A percentile compares a stretch with the other conserved stretches of the same genome.
phyloP scores from a whole-genome alignment of 345 rosid genomes.

The Sisymbrium irio region DNA sequence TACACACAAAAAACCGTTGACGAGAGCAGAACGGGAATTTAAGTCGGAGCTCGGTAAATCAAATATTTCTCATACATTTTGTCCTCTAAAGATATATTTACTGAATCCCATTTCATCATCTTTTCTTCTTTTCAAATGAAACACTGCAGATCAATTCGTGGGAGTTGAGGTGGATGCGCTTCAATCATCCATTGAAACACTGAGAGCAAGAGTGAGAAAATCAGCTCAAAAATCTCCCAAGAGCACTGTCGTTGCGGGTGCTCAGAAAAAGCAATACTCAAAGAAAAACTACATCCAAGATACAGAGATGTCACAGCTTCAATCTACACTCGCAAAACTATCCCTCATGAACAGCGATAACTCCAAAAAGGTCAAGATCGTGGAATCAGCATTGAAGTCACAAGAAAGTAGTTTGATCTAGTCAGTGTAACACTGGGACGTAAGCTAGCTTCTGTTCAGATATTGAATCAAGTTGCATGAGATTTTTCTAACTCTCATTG shows the following conservation, averaged over 20 bases:
- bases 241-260: neutral
- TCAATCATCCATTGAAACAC: slow-evolving; percentile 64
- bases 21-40: slow-evolving; percentile 79
- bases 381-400: slow-evolving; percentile 61
- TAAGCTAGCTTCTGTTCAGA: neutral
- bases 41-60: slow-evolving; percentile 80
- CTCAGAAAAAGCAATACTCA: slow-evolving; percentile 40
- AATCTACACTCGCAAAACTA: slow-evolving; percentile 61
- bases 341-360: slow-evolving; percentile 69
- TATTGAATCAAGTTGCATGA: neutral
- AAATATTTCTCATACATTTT: neutral
- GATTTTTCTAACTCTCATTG: slow-evolving; percentile 11
- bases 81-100: neutral
- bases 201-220: slow-evolving; percentile 62
- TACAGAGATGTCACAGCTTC: slow-evolving; percentile 61
- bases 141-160: slow-evolving; percentile 53
- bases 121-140: neutral
- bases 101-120: slow-evolving; percentile 1
- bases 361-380: slow-evolving; percentile 57
- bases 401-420: slow-evolving; percentile 41
- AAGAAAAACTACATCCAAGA: slow-evolving; percentile 46
- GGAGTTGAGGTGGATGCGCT: slow-evolving; percentile 74
- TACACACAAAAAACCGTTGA: slow-evolving; percentile 77
- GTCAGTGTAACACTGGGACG: neutral
- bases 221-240: slow-evolving; percentile 41